Conservation (phyloP, 768 basidiomycete genomes). For the Thelephora aurantiotincta region DNA sequence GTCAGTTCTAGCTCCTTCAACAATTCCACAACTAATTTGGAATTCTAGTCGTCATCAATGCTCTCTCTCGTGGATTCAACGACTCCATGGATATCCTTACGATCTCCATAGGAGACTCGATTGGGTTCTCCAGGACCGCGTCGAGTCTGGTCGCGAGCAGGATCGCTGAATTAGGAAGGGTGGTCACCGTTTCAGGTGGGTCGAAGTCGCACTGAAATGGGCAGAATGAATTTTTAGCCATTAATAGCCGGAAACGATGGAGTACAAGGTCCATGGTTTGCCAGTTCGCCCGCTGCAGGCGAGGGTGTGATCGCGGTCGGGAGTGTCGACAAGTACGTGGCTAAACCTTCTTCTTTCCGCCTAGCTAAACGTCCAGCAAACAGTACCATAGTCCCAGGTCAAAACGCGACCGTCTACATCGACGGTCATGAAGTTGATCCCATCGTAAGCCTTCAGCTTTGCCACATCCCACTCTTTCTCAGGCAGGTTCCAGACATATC, state of each 20-base stretch:
- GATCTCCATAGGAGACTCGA: constrained; percentile 46
- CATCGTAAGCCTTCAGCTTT: constrained; percentile 17
- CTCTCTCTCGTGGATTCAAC: constrained; percentile 31
- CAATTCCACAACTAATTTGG: constrained; percentile 9
- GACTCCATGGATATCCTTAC: constrained; percentile 52
- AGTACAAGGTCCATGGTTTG: constrained; percentile 46
- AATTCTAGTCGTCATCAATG: constrained; percentile 28
- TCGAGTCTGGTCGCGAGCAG: constrained; percentile 42
- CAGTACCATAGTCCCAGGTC: constrained; percentile 36
- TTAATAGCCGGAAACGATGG: constrained; percentile 22
- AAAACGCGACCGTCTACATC: constrained; percentile 38
- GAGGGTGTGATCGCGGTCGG: constrained; percentile 43
- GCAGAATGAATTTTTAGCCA: constrained; percentile 6
- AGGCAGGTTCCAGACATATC: constrained; percentile 27
- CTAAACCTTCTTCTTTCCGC: too few relatives aligned
- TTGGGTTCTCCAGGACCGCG: constrained; percentile 50
- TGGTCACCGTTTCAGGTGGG: constrained; percentile 51
- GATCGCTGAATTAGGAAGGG: constrained; percentile 39
- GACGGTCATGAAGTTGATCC: constrained; percentile 24
- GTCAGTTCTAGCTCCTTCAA: constrained; percentile 20
- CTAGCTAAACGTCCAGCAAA: too few relatives aligned
- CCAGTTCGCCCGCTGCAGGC: constrained; percentile 36
- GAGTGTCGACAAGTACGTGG: constrained; percentile 29
- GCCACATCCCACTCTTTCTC: too few relatives aligned
- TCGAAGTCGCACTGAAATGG: not conserved